Evolutionary conservation across 345 rosid genomes (phyloP).

Genomic region (Gossypium ekmanianum): DNA sequence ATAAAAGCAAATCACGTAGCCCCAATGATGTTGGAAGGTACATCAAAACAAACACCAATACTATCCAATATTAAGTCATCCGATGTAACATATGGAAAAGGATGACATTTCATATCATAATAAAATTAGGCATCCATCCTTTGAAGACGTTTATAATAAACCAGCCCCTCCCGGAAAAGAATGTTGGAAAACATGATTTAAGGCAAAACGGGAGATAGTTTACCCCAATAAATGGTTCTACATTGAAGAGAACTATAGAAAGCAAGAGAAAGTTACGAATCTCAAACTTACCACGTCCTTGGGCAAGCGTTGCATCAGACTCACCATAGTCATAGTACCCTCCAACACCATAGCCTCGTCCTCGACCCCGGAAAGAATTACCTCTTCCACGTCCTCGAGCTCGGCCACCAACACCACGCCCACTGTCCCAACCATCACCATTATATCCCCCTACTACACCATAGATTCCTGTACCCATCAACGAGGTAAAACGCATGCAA

Average conservation of each 20-base stretch:
- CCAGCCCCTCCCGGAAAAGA: no score
- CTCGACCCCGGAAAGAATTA: constrained; percentile 25
- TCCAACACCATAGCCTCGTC: constrained; percentile 29
- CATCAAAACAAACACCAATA: neutral
- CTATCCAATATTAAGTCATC: neutral
- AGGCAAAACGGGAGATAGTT: neutral
- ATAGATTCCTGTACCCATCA: constrained; percentile 22
- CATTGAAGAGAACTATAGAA: no score
- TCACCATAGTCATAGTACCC: constrained; percentile 33
- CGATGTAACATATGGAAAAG: neutral
- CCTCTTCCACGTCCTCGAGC: constrained; percentile 30
- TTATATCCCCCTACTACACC: constrained; percentile 22
- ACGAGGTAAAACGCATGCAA: neutral
- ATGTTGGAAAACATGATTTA: neutral
- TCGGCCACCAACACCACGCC: constrained; percentile 24
- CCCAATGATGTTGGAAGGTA: neutral
- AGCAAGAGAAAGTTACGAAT: no score
- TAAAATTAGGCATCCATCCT: neutral
- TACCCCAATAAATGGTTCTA: neutral
- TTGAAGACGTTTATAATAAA: neutral
- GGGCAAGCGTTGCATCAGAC: constrained; percentile 18
- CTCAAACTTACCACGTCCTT: constrained; percentile 28
- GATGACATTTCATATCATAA: neutral
- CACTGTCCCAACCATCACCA: constrained; percentile 27
- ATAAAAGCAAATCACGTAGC: neutral